Evolutionary conservation across 768 basidiomycete species (phyloP), one percentile per base, ranked within the genome.

Genomic region (Leccinum boreale): DNA sequence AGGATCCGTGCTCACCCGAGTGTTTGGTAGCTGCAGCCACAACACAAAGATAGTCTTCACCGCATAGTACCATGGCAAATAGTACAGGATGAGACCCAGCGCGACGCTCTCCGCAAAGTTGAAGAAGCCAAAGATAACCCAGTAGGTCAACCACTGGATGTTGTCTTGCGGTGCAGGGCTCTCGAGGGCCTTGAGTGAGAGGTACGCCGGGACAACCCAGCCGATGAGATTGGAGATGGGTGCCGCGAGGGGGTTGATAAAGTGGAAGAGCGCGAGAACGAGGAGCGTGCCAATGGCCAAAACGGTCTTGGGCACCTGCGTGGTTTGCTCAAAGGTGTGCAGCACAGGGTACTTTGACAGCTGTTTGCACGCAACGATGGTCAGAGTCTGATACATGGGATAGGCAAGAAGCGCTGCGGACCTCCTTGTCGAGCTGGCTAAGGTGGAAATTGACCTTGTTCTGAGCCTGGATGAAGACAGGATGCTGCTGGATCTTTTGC

Each of bases 81-180:
- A 98, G 79, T 95, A 93, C 63, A 98, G 86, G 59, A 97, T 83
- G 59, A 90, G 58, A 52, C 89, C 84, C 62, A 92, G 79, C 53
- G 90, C 92, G 65, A 96, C 81, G 68, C 84, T 87, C 78, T 98
- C 96, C 59, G 91, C 67, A 76, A 97, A 92, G 79, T 89, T 96
- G 83, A 97, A 87, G 74, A 87, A 89, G 55, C 93, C 94, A 65
- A 97, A 95, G 54, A 96, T 83, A 69, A 92, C 82, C 96, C 96
- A 98, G 81, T 98, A 98, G 3, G 95, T 96, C 69, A 98, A 81
- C 94, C 94, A 98, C 76, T 97, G 94, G 67, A 89, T 80, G 75
- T 96, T 91, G 64, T 96, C 93, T 64, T 87, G 81, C 58, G 86
- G 79, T 3, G 83, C 80, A n/a, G 92, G 91, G 5, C 82, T 75